Percentiles rank a stretch among this genome's conserved stretches.
Evolutionary conservation across 2,329 filamentous ascomycete genomes (phyloP).

Genomic region (Alternaria ethzedia): DNA sequence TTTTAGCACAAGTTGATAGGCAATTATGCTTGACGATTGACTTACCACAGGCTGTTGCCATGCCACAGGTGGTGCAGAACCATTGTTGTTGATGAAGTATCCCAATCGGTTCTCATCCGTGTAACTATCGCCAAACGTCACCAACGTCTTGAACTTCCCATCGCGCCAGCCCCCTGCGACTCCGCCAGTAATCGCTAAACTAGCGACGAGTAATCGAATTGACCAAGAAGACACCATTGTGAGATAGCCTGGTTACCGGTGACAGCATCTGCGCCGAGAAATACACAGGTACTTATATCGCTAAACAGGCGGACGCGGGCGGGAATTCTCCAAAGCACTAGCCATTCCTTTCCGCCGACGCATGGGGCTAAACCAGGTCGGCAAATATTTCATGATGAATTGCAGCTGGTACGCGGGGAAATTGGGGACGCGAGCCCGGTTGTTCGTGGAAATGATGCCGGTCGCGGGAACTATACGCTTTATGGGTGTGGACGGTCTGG

Average conservation of each 20-base stretch:
- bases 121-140: slow-evolving; percentile 78
- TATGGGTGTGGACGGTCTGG: slow-evolving; percentile 12
- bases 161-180: slow-evolving; percentile 45
- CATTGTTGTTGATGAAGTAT: slow-evolving; percentile 66
- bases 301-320: slow-evolving; percentile 3
- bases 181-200: slow-evolving; percentile 25
- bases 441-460: slow-evolving; percentile 18
- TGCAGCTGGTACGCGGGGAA: slow-evolving; percentile 21
- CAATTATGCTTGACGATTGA: not conserved
- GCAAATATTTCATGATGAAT: slow-evolving; percentile 13
- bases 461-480: slow-evolving; percentile 25
- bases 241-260: slow-evolving; percentile 7
- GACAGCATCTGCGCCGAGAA: not conserved
- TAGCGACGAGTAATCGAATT: slow-evolving; percentile 26
- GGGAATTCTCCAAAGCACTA: slow-evolving; percentile 8
- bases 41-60: slow-evolving; percentile 57
- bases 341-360: slow-evolving; percentile 19
- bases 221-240: slow-evolving; percentile 31
- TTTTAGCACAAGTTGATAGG: not conserved
- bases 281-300: slow-evolving; percentile 23
- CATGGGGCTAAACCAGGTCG: slow-evolving; percentile 2
- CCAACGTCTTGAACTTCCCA: slow-evolving; percentile 65
- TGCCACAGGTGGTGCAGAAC: slow-evolving; percentile 68
- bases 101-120: slow-evolving; percentile 72
- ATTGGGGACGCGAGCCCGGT: slow-evolving; percentile 19